These are phyloP conservation scores for Salvia hispanica DNA, from an alignment of 257 asterid species.

Conservation along the genomic window DNA sequence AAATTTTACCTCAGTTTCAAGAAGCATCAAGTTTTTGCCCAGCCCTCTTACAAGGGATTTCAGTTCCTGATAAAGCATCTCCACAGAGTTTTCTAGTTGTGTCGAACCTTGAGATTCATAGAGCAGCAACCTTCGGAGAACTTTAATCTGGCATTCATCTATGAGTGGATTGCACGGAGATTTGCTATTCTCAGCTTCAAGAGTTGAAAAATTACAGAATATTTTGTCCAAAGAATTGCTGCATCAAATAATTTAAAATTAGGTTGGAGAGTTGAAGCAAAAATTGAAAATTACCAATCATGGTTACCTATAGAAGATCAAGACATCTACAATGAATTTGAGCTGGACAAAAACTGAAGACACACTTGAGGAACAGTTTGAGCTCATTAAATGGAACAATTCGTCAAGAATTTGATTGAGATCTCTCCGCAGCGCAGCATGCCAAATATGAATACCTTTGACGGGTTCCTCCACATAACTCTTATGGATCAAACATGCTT, in stretches of 20 bases:
- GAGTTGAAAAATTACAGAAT: slow-evolving; percentile 54
- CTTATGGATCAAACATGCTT: slow-evolving; percentile 31
- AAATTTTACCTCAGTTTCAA: slow-evolving; percentile 65
- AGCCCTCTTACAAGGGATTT: slow-evolving; percentile 52
- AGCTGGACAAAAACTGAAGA: slow-evolving; percentile 59
- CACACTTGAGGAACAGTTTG: slow-evolving; percentile 50
- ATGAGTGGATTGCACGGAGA: slow-evolving; percentile 45
- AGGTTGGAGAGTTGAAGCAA: slow-evolving; percentile 14
- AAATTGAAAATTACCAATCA: background rate
- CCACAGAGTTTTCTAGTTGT: slow-evolving; percentile 47
- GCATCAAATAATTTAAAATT: slow-evolving; percentile 35
- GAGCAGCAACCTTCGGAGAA: slow-evolving; percentile 56
- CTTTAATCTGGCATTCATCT: slow-evolving; percentile 59
- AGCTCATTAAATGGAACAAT: slow-evolving; percentile 53
- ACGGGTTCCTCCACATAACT: slow-evolving; percentile 44
- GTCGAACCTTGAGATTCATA: slow-evolving; percentile 44
- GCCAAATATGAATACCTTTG: slow-evolving; percentile 67
- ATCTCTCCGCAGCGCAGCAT: slow-evolving; percentile 65
- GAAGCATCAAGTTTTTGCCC: slow-evolving; percentile 47
- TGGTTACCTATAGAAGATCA: slow-evolving; percentile 73
- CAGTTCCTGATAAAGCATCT: slow-evolving; percentile 57
- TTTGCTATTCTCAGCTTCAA: slow-evolving; percentile 39
- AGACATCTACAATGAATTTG: slow-evolving; percentile 64
- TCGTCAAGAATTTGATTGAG: slow-evolving; percentile 52
- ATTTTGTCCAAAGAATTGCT: slow-evolving; percentile 73